Evolutionary conservation across 2,329 filamentous ascomycete genomes (phyloP), one percentile per base, ranked within the genome.

Genomic region (Alternaria dauci): DNA sequence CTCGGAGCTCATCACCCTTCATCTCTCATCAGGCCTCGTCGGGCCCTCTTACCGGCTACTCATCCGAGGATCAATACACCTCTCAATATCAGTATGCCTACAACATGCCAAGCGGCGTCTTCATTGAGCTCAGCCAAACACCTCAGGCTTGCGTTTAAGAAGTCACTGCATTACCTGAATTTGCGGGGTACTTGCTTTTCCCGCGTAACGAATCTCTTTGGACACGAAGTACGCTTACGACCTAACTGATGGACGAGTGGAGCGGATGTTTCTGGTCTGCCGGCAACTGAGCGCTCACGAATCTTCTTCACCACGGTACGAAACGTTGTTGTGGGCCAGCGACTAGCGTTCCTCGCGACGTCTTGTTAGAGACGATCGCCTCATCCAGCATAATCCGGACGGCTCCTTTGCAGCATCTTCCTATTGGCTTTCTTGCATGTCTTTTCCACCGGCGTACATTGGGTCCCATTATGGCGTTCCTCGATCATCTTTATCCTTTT

Each of bases 71-170:
- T 56, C 74, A 78, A 38, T 69, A 75, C 42, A 68, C 75, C 16
- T 81, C 81, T 58, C 75, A 77, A 53, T 82, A 81, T 70, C 76
- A 80, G 20, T 84, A 81, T 68, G 68, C 71, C 73, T 74, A 73
- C 59, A 71, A 69, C 46, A 72, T 75, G 71, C 79, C 81, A 59
- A 78, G 77, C 62, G 78, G 77, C 39, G 79, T 83, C 56, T 79
- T 84, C 53, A 75, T 76, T 48, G 81, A 83, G 60, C 71, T 68
- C 26, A 76, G 78, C 52, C 81, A 82, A 51, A 78, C 81, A 3
- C 81, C 81, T n/a, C 81, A 82, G 59, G 73, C 75, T 47, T 78
- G 76, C 56, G 75, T 78, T 18, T 78, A 70, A 68, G 44, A 42
- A 38, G 32, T 26, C 59, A 51, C 39, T 55, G 36, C 43, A 52